phyloP scores from a whole-genome alignment of 805 yeast genomes.

The Metschnikowia gelsemii region DNA sequence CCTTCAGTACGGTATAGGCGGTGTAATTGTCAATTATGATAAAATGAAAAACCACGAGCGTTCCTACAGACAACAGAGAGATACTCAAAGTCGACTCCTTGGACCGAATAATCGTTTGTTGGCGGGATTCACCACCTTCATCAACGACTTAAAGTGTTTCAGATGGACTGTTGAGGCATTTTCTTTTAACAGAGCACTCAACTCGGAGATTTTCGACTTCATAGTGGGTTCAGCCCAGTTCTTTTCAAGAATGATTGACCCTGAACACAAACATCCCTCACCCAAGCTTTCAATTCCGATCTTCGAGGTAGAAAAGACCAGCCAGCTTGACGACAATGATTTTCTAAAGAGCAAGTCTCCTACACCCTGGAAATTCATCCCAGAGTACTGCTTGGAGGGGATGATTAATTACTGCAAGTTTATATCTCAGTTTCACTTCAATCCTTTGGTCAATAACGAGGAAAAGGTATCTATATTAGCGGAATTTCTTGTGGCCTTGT shows the following conservation, averaged over 20 bases:
- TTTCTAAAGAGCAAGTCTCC: constrained; percentile 66
- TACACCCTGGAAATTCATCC: constrained; percentile 74
- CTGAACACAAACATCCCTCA: constrained; percentile 61
- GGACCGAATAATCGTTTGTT: constrained; percentile 13
- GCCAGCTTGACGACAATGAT: constrained; percentile 74
- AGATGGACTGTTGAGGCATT: constrained; percentile 63
- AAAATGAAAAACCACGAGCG: constrained; percentile 51
- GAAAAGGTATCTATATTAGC: constrained; percentile 57
- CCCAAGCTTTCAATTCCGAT: constrained; percentile 51
- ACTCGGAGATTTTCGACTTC: constrained; percentile 71
- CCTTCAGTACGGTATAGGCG: constrained; percentile 87
- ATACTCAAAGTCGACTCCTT: constrained; percentile 14
- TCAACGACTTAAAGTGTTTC: constrained; percentile 36
- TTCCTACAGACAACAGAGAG: constrained; percentile 42
- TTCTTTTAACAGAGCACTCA: constrained; percentile 55
- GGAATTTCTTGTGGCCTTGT: constrained; percentile 68
- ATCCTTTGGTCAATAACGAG: constrained; percentile 55
- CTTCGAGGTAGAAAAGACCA: constrained; percentile 55
- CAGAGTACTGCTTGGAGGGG: constrained; percentile 85
- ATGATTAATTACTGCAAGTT: constrained; percentile 68
- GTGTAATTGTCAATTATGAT: constrained; percentile 56
- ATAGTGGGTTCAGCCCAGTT: constrained; percentile 74
- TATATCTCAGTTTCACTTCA: constrained; percentile 52
- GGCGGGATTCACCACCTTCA: constrained; percentile 42
- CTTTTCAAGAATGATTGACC: constrained; percentile 70